These are phyloP conservation scores for Candida vaughaniae DNA, from an alignment of 805 yeast genomes.

Conservation along the genomic window DNA sequence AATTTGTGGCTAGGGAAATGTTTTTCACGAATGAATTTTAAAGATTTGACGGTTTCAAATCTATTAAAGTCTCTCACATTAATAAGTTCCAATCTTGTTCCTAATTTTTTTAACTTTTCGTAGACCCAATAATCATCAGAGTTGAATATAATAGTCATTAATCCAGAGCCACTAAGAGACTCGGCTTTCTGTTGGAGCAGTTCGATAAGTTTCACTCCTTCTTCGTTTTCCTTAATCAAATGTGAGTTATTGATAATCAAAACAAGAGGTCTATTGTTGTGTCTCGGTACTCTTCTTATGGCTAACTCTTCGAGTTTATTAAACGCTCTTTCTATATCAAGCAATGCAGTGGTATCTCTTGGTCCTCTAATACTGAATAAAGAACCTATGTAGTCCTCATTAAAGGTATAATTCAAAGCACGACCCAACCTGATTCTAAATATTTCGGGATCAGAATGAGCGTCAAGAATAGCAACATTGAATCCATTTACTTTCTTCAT, in stretches of 20 bases:
- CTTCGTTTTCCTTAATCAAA: constrained; percentile 71
- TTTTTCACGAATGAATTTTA: constrained; percentile 48
- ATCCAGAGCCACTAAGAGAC: constrained; percentile 67
- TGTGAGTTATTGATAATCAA: constrained; percentile 74
- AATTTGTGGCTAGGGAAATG: constrained; percentile 31
- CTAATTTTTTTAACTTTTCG: constrained; percentile 67
- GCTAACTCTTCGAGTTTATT: constrained; percentile 74
- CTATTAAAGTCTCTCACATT: constrained; percentile 65
- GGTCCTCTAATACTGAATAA: constrained; percentile 81
- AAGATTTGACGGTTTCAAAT: constrained; percentile 52
- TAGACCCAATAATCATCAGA: constrained; percentile 88
- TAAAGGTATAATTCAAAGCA: constrained; percentile 69
- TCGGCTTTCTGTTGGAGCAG: constrained; percentile 84
- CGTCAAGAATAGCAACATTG: constrained; percentile 71
- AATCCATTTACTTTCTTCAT: constrained; percentile 61
- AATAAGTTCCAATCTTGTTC: constrained; percentile 72
- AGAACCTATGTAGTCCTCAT: constrained; percentile 82
- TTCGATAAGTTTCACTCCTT: constrained; percentile 68
- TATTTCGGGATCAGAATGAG: constrained; percentile 83
- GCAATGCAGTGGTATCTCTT: constrained; percentile 75
- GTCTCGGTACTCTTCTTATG: constrained; percentile 40
- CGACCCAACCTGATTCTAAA: constrained; percentile 74
- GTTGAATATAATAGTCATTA: constrained; percentile 69
- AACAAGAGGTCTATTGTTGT: constrained; percentile 54
- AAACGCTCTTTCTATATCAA: constrained; percentile 83